These are phyloP conservation scores for Excoecaria cochinchinensis DNA, from an alignment of 345 rosid species.

Conservation along the genomic window DNA sequence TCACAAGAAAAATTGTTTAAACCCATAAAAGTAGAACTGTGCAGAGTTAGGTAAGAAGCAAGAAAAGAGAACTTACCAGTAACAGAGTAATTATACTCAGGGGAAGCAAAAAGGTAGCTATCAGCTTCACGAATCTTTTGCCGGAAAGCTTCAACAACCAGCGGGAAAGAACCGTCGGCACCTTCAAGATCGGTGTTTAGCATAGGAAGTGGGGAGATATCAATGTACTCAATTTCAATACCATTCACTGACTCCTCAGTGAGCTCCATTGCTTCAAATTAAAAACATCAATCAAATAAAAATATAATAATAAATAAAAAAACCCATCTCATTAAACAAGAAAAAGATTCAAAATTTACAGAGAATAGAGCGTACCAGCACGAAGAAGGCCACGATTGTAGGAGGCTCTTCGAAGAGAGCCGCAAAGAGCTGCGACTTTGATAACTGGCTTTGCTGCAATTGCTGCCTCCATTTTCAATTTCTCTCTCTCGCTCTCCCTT, in stretches of 20 bases:
- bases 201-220: constrained; percentile 23
- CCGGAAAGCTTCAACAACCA: constrained; percentile 64
- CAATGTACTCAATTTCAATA: constrained; percentile 20
- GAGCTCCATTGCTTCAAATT: constrained; percentile 16
- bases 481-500: no score
- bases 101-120: constrained; percentile 73
- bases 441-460: constrained; percentile 41
- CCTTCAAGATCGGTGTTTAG: constrained; percentile 30
- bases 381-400: no score
- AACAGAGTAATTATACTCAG: constrained; percentile 74
- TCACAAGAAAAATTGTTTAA: background rate
- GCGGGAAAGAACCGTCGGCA: constrained; percentile 50
- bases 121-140: constrained; percentile 60
- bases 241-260: constrained; percentile 19
- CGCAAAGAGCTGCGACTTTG: constrained; percentile 72
- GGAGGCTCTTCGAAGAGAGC: constrained; percentile 42
- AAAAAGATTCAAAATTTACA: background rate
- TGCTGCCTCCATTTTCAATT: constrained; percentile 39
- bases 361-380: background rate
- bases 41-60: no score
- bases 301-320: background rate
- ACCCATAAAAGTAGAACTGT: background rate
- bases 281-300: background rate
- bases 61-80: constrained; percentile 37
- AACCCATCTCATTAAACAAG: background rate